A percentile compares a stretch with the other conserved stretches of the same genome.
Conservation (phyloP, 768 basidiomycete species). For the Phanerochaete carnosa region DNA sequence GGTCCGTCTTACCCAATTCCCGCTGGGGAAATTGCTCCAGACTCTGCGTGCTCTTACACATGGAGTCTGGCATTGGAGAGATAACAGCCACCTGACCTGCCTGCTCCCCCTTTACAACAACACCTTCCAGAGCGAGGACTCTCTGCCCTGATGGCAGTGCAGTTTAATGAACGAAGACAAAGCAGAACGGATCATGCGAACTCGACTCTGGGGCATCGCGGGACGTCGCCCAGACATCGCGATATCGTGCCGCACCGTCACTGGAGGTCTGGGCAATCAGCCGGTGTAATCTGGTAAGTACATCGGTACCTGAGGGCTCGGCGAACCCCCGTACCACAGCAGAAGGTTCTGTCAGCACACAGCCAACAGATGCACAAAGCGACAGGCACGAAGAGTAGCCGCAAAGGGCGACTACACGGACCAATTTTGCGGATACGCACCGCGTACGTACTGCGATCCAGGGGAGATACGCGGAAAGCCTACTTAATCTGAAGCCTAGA, state of each 20-base stretch:
- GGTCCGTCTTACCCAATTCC: not conserved
- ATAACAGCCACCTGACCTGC: not conserved
- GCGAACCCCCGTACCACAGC: not conserved
- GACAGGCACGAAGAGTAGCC: not conserved
- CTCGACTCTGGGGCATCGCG: not conserved
- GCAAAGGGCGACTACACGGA: not conserved
- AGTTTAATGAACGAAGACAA: conserved; percentile 1
- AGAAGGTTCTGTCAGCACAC: not conserved
- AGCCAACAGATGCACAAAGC: not conserved
- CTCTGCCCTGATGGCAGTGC: not conserved
- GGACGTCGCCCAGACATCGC: not conserved
- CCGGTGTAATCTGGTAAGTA: not conserved
- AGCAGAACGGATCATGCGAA: not conserved
- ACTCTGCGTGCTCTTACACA: not conserved
- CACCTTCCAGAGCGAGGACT: not conserved
- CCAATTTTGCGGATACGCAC: not conserved
- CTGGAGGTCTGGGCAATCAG: not conserved
- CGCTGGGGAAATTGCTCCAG: not conserved
- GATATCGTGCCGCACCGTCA: not conserved
- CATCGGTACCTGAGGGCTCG: not conserved
- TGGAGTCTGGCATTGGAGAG: not conserved
- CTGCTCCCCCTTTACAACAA: not conserved
- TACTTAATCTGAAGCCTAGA: not conserved
- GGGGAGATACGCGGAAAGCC: not conserved
- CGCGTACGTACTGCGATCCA: not conserved